Base-by-base conservation (phyloP, 2,329 filamentous ascomycete species). In the Alternaria sp. region DNA sequence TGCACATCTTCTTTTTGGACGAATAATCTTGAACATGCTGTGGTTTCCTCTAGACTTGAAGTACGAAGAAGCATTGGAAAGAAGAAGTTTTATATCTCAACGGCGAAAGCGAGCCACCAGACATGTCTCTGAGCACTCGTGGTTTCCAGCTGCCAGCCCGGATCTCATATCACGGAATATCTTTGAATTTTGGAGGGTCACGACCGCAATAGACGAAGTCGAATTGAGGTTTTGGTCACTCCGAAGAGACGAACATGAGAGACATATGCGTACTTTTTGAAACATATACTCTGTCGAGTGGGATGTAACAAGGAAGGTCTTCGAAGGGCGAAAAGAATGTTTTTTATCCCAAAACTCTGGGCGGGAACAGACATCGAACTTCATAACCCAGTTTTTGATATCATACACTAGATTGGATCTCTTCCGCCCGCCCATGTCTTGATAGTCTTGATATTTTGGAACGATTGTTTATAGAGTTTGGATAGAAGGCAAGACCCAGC, bases 301-400 rank as follows among this genome's bases (percentile, higher is more conserved):
- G 8, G 9, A 40, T 11, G 11, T 11, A 40, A 9, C 5, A 40
- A 17, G 15, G 15, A 17, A 5, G 6, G 15, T 10, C 8, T 17
- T 3, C 1, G 8, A 6, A 17, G 15, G 8, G 1, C 1, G 2
- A 2, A 2, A 17, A 17, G 32, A 17, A 4, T 17, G 0, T 40
- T 40, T 17, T 17, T 17, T 40, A 11, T 9, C n/a, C 36, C 36
- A 40, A 17, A 3, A 9, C 36, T 11, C 36, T 11, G n/a, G n/a
- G 36, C n/a, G 15, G 36, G n/a, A 17, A 40, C n/a, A 40, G 36
- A 40, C n/a, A n/a, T n/a, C n/a, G n/a, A n/a, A n/a, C n/a, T n/a
- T n/a, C n/a, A n/a, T n/a, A n/a, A n/a, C n/a, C n/a, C n/a, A n/a
- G n/a, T n/a, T n/a, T n/a, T n/a, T n/a, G 32, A 5, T 40, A 10